Conservation (phyloP, 805 yeast genomes). For the Metschnikowia reukaufii region DNA sequence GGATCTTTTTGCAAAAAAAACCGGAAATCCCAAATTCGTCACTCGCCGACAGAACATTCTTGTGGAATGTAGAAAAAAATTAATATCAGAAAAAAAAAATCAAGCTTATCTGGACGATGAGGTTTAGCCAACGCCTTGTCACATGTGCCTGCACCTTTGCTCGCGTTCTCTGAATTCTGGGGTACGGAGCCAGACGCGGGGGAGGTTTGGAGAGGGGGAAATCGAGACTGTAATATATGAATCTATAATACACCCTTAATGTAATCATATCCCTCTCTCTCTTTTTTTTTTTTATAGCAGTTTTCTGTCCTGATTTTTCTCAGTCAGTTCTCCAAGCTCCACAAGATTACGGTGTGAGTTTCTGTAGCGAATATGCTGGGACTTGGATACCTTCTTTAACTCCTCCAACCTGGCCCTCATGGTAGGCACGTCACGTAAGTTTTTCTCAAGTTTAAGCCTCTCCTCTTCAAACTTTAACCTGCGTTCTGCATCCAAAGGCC, state of each 20-base stretch:
- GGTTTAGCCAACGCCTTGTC: too few species aligned
- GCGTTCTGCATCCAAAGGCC: conserved; percentile 67
- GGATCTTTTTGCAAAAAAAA: neutral
- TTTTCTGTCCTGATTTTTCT: neutral
- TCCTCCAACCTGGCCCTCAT: conserved; percentile 66
- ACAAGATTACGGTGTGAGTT: conserved; percentile 30
- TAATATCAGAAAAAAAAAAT: too few species aligned
- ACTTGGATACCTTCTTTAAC: conserved; percentile 53
- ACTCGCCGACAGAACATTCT: neutral
- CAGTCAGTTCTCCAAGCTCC: conserved; percentile 20
- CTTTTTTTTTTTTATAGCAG: neutral
- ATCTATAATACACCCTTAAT: neutral
- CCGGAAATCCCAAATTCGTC: neutral
- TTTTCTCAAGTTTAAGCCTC: conserved; percentile 65
- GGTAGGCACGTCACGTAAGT: conserved; percentile 66
- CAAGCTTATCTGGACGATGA: too few species aligned
- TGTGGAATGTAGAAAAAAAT: neutral
- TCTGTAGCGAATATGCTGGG: conserved; percentile 39
- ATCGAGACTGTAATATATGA: neutral
- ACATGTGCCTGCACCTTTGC: neutral
- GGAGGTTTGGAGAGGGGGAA: neutral
- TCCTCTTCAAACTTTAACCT: conserved; percentile 78
- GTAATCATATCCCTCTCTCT: neutral
- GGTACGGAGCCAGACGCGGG: neutral
- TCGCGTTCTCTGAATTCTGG: neutral